Evolutionary conservation across 116 monocot genomes (phyloP).

Genomic region (Iris pallida): DNA sequence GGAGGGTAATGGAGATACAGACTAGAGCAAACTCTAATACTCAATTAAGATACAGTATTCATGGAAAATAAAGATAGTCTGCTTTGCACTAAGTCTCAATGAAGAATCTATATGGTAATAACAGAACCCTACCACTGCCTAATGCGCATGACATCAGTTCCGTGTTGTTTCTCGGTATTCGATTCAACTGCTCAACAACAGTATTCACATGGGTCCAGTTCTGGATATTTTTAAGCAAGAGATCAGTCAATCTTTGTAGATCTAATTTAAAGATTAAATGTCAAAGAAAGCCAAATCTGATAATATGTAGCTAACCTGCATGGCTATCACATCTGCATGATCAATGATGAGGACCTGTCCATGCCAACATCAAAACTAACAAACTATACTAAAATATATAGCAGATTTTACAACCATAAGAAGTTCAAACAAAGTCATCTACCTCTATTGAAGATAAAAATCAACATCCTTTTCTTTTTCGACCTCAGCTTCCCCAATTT

Average conservation of each 20-base stretch:
- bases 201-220: conserved; percentile 91
- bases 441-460: conserved; percentile 98
- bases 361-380: not conserved
- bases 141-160: conserved; percentile 91
- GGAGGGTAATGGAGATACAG: too few relatives aligned
- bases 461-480: conserved; percentile 94
- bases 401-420: not conserved
- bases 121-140: conserved; percentile 66
- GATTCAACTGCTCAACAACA: conserved; percentile 77
- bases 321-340: conserved; percentile 91
- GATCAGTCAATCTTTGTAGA: not conserved
- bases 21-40: too few relatives aligned
- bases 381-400: not conserved
- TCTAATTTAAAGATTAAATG: too few relatives aligned
- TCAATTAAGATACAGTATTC: too few relatives aligned
- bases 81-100: too few relatives aligned
- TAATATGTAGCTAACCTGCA: conserved; percentile 59
- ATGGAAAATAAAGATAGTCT: too few relatives aligned
- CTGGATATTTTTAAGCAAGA: conserved; percentile 33
- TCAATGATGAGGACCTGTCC: conserved; percentile 87
- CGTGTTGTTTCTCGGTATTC: conserved; percentile 67
- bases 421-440: not conserved
- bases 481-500: conserved; percentile 67
- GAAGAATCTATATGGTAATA: not conserved
- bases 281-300: too few relatives aligned